A percentile compares a stretch with the other conserved stretches of the same genome.
These are phyloP conservation scores for Ganoderma resinaceum DNA, from an alignment of 1,284 basidiomycete genomes.

Conservation along the genomic window DNA sequence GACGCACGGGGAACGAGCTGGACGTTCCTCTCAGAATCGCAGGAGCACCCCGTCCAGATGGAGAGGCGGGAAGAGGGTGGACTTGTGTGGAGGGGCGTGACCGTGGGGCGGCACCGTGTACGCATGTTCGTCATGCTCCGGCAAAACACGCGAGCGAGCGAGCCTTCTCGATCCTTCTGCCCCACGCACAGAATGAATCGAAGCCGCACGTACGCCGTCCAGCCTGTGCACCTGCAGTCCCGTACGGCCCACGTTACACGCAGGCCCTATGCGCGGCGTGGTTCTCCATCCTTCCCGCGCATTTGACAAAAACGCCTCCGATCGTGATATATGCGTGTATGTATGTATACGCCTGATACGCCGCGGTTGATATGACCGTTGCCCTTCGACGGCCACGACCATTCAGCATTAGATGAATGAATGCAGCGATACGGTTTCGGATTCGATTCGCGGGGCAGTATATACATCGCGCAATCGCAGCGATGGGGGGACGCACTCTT, in stretches of 20 bases:
- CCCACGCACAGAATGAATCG: neutral
- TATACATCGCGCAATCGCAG: constrained; percentile 23
- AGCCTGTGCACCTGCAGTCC: neutral
- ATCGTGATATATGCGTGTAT: neutral
- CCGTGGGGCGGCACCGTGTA: constrained; percentile 24
- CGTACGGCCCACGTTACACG: neutral
- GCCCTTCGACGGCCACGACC: neutral
- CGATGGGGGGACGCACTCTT: constrained; percentile 6
- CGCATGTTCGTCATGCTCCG: constrained; percentile 14
- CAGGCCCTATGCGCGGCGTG: neutral
- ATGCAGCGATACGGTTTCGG: neutral
- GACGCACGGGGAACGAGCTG: constrained; percentile 9
- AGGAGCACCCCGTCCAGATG: neutral
- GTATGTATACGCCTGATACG: neutral
- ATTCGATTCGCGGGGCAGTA: constrained; percentile 18
- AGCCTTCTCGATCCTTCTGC: constrained; percentile 19
- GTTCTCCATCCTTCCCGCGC: neutral
- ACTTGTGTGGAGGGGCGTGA: constrained; percentile 17
- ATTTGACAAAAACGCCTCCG: neutral
- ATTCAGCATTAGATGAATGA: constrained; percentile 1
- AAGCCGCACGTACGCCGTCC: neutral
- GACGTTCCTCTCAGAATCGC: neutral
- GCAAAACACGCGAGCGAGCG: constrained; percentile 6
- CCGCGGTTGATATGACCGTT: neutral
- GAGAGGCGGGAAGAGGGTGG: neutral